Percentiles rank a stretch among this genome's conserved stretches.
phyloP scores from a whole-genome alignment of 805 yeast genomes.

The Kuraishia piskuri region DNA sequence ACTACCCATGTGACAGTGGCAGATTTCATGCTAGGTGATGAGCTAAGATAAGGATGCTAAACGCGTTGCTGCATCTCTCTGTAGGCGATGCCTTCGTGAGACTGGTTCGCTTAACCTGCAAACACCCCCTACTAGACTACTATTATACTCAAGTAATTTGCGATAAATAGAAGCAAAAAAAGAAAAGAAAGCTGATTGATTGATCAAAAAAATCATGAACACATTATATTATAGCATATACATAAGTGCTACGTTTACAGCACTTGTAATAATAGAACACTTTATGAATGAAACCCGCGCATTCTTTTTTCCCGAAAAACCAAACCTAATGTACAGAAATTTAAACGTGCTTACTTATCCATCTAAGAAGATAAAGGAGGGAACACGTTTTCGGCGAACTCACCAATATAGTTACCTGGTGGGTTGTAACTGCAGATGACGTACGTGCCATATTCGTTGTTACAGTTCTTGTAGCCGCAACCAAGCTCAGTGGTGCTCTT shows the following conservation, averaged over 20 bases:
- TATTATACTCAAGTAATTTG: too few species aligned
- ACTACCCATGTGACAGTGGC: not conserved
- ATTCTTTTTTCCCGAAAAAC: not conserved
- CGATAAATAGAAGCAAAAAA: not conserved
- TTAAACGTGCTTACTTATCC: not conserved
- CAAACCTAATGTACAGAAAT: not conserved
- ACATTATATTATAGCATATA: not conserved
- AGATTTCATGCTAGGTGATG: not conserved
- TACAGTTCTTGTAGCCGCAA: slow-evolving; percentile 49
- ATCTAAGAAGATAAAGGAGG: slow-evolving; percentile 2
- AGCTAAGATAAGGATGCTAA: not conserved
- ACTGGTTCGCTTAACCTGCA: too few species aligned
- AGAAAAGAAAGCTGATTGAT: too few species aligned
- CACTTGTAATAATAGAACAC: not conserved
- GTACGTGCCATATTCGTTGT: slow-evolving; percentile 41
- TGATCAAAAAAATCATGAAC: not conserved
- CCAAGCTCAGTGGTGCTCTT: slow-evolving; percentile 51
- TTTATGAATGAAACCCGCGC: not conserved
- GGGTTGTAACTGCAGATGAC: slow-evolving; percentile 71
- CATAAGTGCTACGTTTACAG: not conserved
- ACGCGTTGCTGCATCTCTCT: not conserved
- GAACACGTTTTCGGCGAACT: slow-evolving; percentile 9
- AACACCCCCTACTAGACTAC: too few species aligned
- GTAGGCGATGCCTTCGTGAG: not conserved
- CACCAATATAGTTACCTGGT: slow-evolving; percentile 57